phyloP scores from a whole-genome alignment of 768 basidiomycete species.

The Collybia nuda region DNA sequence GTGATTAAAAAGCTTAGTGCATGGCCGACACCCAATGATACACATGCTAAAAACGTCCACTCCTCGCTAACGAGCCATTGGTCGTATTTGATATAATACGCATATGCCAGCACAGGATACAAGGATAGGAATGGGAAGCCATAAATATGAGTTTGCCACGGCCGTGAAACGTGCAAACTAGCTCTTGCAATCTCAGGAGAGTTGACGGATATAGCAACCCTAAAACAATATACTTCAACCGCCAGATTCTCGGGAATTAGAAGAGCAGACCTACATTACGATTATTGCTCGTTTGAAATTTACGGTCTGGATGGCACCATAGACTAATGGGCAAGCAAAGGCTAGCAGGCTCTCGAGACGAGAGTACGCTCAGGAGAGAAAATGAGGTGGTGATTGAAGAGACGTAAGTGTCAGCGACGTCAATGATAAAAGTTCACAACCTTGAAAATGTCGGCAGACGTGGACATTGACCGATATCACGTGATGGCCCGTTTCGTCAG shows the following conservation, averaged over 20 bases:
- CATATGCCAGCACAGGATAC: slow-evolving; percentile 84
- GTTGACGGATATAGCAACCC: slow-evolving; percentile 51
- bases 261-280: slow-evolving; percentile 9
- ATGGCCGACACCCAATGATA: slow-evolving; percentile 81
- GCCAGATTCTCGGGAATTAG: not conserved
- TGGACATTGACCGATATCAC: too few species aligned
- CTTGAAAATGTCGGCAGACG: too few species aligned
- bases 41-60: slow-evolving; percentile 95
- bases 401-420: too few species aligned
- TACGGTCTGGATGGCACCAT: not conserved
- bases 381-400: too few species aligned
- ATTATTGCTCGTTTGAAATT: not conserved
- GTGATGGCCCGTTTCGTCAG: too few species aligned
- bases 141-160: slow-evolving; percentile 74
- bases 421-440: too few species aligned
- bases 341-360: too few species aligned
- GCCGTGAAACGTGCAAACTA: slow-evolving; percentile 63
- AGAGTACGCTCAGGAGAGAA: too few species aligned
- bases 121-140: slow-evolving; percentile 75
- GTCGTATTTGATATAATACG: slow-evolving; percentile 91
- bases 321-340: not conserved
- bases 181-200: slow-evolving; percentile 70
- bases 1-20: slow-evolving; percentile 92
- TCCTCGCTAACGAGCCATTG: slow-evolving; percentile 91
- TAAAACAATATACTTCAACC: slow-evolving; percentile 14